Evolutionary conservation across 2,329 filamentous ascomycete species (phyloP), one percentile per base, ranked within the genome.

Genomic region (Lasiodiplodia citricola): DNA sequence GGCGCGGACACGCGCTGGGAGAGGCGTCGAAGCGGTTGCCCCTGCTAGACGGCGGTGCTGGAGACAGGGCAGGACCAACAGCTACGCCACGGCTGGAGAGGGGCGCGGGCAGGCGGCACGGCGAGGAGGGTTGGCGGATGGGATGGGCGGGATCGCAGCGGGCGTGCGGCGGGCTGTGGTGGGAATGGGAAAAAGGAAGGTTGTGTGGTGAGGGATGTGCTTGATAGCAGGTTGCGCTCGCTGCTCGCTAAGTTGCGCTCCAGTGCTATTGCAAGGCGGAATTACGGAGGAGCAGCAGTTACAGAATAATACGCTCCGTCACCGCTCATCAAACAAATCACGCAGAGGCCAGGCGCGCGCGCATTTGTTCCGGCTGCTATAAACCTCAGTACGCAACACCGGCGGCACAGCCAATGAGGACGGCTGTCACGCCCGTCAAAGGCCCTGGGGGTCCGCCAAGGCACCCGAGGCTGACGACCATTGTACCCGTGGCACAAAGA

Each of bases 31-130:
- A 47, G 50, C 64, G 31, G 58, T 70, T 70, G 66, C 69, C 69
- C 69, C 69, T 70, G 69, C 66, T 68, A 52, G 63, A 38, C 50
- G 52, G 66, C 65, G 68, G 66, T 52, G 56, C 47, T 67, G 66
- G 25, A 51, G 31, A 47, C 54, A 54, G 41, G 66, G 66, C 54
- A 58, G 44, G 41, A 57, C 55, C 35, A 47, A 58, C 62, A 28
- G 58, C 51, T 56, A 63, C 54, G 67, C 51, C 41, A 56, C 54
- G 58, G 54, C 38, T 44, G 44, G 67, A 55, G 67, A 55, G 50
- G 41, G 67, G 67, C 58, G 60, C 60, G 31, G 38, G 44, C 60
- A 64, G 58, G 60, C 60, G 52, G 60, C 60, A 50, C 60, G 58
- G 55, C 55, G 56, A 56, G 31, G 41, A 57, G 50, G 11, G 56